Percentiles rank a stretch among this genome's conserved stretches.
Conservation (phyloP, 2,329 filamentous ascomycete species). For the Penicillium decumbens region DNA sequence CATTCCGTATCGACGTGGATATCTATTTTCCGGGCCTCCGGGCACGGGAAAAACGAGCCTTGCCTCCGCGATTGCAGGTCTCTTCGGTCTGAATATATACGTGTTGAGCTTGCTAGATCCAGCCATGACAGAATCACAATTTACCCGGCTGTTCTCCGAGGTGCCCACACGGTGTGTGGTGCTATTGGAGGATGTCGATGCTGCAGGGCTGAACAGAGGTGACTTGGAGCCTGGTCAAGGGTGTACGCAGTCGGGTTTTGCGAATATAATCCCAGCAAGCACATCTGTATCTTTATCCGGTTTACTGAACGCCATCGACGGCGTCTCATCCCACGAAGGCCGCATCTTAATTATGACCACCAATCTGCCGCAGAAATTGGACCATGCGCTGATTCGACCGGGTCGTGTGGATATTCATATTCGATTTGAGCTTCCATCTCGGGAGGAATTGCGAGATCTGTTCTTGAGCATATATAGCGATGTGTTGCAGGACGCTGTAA, state of each 20-base stretch:
- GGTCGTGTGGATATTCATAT: constrained; percentile 69
- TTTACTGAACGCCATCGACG: constrained; percentile 77
- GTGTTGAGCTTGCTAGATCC: neutral
- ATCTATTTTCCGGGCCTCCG: constrained; percentile 63
- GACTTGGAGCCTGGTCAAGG: neutral
- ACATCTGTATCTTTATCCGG: constrained; percentile 59
- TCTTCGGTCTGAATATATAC: neutral
- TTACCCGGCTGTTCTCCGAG: constrained; percentile 50
- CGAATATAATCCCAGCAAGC: neutral
- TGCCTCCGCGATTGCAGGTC: neutral
- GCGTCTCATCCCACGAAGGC: constrained; percentile 73
- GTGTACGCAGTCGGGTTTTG: neutral
- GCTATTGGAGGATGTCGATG: constrained; percentile 65
- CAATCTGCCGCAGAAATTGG: constrained; percentile 68
- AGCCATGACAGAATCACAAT: neutral
- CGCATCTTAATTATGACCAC: constrained; percentile 78
- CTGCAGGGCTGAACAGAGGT: constrained; percentile 51
- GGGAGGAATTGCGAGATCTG: neutral
- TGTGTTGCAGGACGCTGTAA: neutral
- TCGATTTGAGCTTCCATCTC: constrained; percentile 44
- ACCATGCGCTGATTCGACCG: constrained; percentile 61
- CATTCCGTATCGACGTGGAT: constrained; percentile 71
- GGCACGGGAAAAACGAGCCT: neutral
- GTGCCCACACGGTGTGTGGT: constrained; percentile 62
- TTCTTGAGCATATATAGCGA: neutral